phyloP scores from a whole-genome alignment of 306 rosid genomes.

The Cicer bijugum region DNA sequence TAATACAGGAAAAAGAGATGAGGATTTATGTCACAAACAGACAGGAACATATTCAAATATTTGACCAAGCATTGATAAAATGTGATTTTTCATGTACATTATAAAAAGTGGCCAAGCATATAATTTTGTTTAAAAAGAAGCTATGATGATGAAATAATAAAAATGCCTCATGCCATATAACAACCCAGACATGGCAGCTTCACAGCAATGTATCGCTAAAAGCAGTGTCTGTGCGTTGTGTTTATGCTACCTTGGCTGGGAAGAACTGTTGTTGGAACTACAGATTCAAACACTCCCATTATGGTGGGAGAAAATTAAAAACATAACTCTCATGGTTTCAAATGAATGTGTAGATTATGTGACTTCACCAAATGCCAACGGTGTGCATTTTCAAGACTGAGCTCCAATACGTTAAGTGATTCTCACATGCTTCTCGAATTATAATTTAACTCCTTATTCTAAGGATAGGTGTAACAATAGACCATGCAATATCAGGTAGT shows the following conservation, averaged over 20 bases:
- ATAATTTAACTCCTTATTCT: neutral
- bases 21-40: too few relatives aligned
- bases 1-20: too few relatives aligned
- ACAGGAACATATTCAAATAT: too few relatives aligned
- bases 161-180: neutral
- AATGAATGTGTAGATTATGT: conserved; percentile 50
- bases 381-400: conserved; percentile 10
- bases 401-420: conserved; percentile 7
- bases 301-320: conserved; percentile 3
- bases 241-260: too few relatives aligned
- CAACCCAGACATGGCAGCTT: neutral
- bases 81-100: too few relatives aligned
- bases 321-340: conserved; percentile 23
- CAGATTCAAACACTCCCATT: neutral
- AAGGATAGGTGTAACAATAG: neutral
- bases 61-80: too few relatives aligned
- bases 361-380: neutral
- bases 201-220: too few relatives aligned
- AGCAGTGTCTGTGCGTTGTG: too few relatives aligned
- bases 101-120: neutral
- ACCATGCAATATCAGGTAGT: conserved; percentile 23
- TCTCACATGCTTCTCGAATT: neutral
- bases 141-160: conserved; percentile 6
- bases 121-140: neutral
- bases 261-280: too few relatives aligned